phyloP scores from a whole-genome alignment of 108 stramenopile genomes.

The Hondaea fermentalgiana region DNA sequence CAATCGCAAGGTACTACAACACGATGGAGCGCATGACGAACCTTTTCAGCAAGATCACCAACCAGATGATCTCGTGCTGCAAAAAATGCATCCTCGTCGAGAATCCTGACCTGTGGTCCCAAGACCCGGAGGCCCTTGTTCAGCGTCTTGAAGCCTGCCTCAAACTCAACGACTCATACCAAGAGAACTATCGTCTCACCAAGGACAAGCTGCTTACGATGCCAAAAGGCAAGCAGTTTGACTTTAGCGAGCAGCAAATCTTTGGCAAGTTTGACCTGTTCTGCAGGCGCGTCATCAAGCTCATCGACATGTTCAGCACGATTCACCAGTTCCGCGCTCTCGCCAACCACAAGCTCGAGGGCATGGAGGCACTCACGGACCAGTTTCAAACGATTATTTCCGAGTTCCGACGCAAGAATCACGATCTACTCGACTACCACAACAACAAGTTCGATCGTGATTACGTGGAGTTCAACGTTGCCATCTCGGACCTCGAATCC shows the following conservation, averaged over 20 bases:
- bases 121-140: slow-evolving; percentile 60
- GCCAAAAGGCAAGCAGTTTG: slow-evolving; percentile 73
- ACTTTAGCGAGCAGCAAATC: slow-evolving; percentile 73
- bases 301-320: slow-evolving; percentile 79
- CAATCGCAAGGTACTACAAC: slow-evolving; percentile 70
- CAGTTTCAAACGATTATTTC: slow-evolving; percentile 61
- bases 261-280: slow-evolving; percentile 81
- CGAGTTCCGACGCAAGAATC: slow-evolving; percentile 63
- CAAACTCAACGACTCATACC: slow-evolving; percentile 73
- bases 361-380: slow-evolving; percentile 72
- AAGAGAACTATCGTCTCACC: slow-evolving; percentile 73
- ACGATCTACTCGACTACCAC: slow-evolving; percentile 75
- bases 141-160: slow-evolving; percentile 63
- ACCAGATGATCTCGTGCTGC: slow-evolving; percentile 77
- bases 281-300: slow-evolving; percentile 72
- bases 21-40: slow-evolving; percentile 58
- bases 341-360: slow-evolving; percentile 70
- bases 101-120: slow-evolving; percentile 63
- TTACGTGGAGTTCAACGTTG: slow-evolving; percentile 80
- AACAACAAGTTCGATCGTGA: slow-evolving; percentile 77
- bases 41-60: slow-evolving; percentile 70
- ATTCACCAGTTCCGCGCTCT: slow-evolving; percentile 70
- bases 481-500: slow-evolving; percentile 62
- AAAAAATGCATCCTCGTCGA: slow-evolving; percentile 50
- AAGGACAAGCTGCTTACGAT: slow-evolving; percentile 65